Evolutionary conservation across 2,329 filamentous ascomycete species (phyloP), one percentile per base, ranked within the genome.

Genomic region (Neofusicoccum parvum): DNA sequence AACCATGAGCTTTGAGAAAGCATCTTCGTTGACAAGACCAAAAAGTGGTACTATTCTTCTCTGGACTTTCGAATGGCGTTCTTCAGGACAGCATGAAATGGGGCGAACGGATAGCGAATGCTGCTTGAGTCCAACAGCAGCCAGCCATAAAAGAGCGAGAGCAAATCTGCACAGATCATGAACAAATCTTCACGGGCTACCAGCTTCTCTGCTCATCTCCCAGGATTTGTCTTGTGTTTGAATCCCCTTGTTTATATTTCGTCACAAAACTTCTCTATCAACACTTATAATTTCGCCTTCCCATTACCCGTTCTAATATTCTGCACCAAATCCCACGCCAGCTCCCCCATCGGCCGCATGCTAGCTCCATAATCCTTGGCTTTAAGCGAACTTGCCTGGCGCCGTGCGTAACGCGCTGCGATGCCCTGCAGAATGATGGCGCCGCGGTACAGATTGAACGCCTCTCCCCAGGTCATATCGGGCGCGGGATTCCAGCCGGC

Each of bases 311-410:
- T 75, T 74, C 81, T 82, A 65, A 83, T 80, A 70, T 81, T 78
- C 72, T 85, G 77, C 66, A 94, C 89, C 71, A 92, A 79, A 66
- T 85, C 82, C 92, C 93, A 97, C 5, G 92, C 92, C 71, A 90
- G 83, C 77, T 92, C 84, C 0, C 90, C 93, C 81, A 94, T 87
- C 23, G 91, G 88, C 51, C 81, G 84, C 79, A 91, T 88, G 76
- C 87, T 86, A 64, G 80, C 81, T 1, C 85, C 92, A 78, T 96
- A 92, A 48, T 88, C 84, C 70, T 83, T 86, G 6, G 95, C 95
- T 75, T 90, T 87, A 66, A 87, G 90, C 76, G 92, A 97, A 79
- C 93, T 97, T 43, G 95, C 95, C 83, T 98, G 94, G 56, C 94
- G 83, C 54, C 86, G 81, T 32, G 95, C 95, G 76, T 91, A 91